Evolutionary conservation across 331 rosid genomes (phyloP), one percentile per base, ranked within the genome.

Genomic region (Phaseolus coccineus): DNA sequence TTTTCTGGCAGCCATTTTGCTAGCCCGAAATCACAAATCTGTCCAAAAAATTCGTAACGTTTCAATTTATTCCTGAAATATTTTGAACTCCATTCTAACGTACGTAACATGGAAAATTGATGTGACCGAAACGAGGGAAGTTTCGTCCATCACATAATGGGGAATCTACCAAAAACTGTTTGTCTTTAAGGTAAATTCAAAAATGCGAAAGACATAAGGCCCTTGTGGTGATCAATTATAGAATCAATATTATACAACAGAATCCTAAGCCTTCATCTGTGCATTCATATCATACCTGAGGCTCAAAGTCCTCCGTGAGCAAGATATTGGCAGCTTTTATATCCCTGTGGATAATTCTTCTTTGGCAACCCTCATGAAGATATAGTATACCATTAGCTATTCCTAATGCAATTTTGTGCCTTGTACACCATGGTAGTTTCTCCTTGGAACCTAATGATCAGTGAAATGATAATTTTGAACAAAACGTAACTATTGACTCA

Each of bases 11-110:
- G 81, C 99, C 99, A 96, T 81, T 96, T 96, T 77, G 99, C 97
- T 55, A 96, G 93, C 62, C 98, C 99, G 42, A 93, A 96, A 87
- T 96, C 99, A 84, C 99, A 96, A 70, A 95, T 90, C 97, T 95
- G 91, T 24, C 2, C 5, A 55, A 78, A 42, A 63, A 37, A 10
- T 30, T 48, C 12, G 6, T 8, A 83, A 50, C 1, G 22, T 61
- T 76, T 22, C 15, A 67, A 22, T 70, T 71, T 4, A 56, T 50
- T 61, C 69, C 44, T 7, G 37, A 19, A 62, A 81, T 24, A 66
- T 51, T 58, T 42, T 42, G 5, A 62, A 51, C 31, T 52, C 35
- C n/a, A 37, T 35, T 35, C 56, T 25, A 27, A 65, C 35, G 42
- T 61, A 57, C 37, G 42, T 8, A 51, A 61, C 75, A 22, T 42